Evolutionary conservation across 305 asterid species (phyloP).

Genomic region (Fraxinus dipetala): DNA sequence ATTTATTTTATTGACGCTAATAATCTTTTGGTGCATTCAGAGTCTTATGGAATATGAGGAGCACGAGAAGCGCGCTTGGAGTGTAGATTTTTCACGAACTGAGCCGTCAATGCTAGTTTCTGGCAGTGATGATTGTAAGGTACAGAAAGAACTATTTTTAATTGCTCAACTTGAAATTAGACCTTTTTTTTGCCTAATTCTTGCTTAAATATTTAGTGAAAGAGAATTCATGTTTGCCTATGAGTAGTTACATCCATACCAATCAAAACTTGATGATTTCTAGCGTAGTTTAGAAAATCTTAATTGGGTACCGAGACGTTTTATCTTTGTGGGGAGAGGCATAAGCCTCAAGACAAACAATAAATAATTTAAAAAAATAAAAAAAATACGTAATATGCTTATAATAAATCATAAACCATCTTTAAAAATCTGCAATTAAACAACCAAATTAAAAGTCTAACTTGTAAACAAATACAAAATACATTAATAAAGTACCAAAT

Average conservation of each 20-base stretch:
- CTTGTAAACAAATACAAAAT: not conserved
- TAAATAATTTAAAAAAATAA: not conserved
- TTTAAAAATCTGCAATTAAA: not conserved
- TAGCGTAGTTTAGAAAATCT: not conserved
- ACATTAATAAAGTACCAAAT: not conserved
- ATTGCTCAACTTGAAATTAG: conserved; percentile 17
- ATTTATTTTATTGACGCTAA: not conserved
- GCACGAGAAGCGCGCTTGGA: conserved; percentile 83
- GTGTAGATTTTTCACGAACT: conserved; percentile 69
- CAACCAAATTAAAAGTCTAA: not conserved
- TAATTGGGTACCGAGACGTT: not conserved
- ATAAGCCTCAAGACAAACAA: not conserved
- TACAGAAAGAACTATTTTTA: conserved; percentile 22
- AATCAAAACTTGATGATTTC: not conserved
- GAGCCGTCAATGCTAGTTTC: conserved; percentile 82
- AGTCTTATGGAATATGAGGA: conserved; percentile 81
- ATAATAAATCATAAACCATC: not conserved
- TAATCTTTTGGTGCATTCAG: conserved; percentile 31
- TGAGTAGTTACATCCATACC: not conserved
- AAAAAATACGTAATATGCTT: not conserved
- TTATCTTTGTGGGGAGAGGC: not conserved
- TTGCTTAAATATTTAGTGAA: not conserved
- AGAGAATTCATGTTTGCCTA: not conserved
- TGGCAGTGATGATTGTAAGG: conserved; percentile 90
- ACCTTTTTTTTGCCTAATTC: conserved; percentile 4